Conservation (phyloP, 2,329 filamentous ascomycete genomes). For the Cladosporium sp. region DNA sequence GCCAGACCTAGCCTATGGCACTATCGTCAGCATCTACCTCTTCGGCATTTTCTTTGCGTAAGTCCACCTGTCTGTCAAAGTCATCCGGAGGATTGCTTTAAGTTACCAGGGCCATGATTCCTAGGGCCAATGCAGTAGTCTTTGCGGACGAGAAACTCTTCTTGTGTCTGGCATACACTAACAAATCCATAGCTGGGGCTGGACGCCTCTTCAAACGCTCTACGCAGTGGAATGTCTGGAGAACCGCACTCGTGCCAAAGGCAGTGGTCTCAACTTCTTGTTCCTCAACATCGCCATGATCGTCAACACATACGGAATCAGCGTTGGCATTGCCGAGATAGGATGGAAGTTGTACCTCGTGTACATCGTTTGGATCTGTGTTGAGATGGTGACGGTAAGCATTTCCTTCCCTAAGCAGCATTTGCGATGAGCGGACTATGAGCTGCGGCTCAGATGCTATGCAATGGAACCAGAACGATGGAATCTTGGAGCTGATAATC, state of each 20-base stretch:
- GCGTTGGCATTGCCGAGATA: conserved; percentile 22
- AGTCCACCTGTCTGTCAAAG: background rate
- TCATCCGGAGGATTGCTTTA: no score
- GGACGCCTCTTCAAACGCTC: conserved; percentile 37
- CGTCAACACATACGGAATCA: conserved; percentile 30
- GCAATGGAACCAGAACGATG: background rate
- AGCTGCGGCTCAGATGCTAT: no score
- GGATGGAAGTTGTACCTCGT: conserved; percentile 26
- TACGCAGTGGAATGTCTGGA: conserved; percentile 37
- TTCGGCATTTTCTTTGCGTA: conserved; percentile 37
- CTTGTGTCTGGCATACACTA: no score
- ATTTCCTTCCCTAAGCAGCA: background rate
- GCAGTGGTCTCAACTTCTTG: conserved; percentile 31
- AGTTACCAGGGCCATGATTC: no score
- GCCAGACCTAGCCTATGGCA: conserved; percentile 33
- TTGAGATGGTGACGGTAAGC: conserved; percentile 23
- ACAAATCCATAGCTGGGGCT: conserved; percentile 29
- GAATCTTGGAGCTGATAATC: background rate
- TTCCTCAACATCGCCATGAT: conserved; percentile 43
- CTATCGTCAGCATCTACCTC: conserved; percentile 37
- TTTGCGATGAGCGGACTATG: background rate
- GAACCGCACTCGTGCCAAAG: conserved; percentile 36
- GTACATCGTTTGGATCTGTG: conserved; percentile 28
- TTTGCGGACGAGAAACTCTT: no score
- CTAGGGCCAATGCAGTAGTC: no score